Conservation (phyloP, 2,329 filamentous ascomycete species). For the Pseudocercospora macadamiae region DNA sequence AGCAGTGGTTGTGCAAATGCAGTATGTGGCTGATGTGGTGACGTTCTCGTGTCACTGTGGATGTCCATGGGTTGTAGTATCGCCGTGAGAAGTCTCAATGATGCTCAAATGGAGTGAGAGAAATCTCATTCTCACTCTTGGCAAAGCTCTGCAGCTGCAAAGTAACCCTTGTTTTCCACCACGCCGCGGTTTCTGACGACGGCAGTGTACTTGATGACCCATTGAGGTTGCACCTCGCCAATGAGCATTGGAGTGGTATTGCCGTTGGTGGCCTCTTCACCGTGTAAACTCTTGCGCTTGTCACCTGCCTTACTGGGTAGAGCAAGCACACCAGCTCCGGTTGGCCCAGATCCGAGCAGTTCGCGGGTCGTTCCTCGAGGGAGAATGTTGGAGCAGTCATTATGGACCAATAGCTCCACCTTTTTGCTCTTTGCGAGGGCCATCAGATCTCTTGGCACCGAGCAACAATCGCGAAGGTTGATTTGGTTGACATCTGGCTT, state of each 20-base stretch:
- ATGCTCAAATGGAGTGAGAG: too few relatives aligned
- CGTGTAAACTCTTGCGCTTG: conserved; percentile 46
- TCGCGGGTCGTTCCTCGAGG: conserved; percentile 83
- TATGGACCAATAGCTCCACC: conserved; percentile 90
- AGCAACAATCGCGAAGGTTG: conserved; percentile 94
- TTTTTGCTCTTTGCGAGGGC: conserved; percentile 78
- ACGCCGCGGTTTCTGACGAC: conserved; percentile 92
- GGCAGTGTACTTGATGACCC: conserved; percentile 97
- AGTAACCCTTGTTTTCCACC: conserved; percentile 98
- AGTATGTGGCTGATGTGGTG: not conserved
- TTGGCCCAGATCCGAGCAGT: conserved; percentile 71
- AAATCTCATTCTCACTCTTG: conserved; percentile 3
- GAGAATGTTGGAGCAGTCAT: conserved; percentile 89
- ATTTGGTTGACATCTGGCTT: conserved; percentile 90
- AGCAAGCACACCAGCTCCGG: conserved; percentile 76
- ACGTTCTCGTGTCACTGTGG: not conserved
- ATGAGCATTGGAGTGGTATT: conserved; percentile 67
- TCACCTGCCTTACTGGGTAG: conserved; percentile 47
- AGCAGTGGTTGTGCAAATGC: not conserved
- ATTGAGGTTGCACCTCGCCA: conserved; percentile 82
- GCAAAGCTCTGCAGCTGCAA: conserved; percentile 71
- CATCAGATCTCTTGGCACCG: conserved; percentile 85
- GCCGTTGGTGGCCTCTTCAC: conserved; percentile 50
- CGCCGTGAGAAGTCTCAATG: too few relatives aligned
- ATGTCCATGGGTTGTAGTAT: not conserved